Evolutionary conservation across 2,329 filamentous ascomycete genomes (phyloP).

Genomic region (Phialemoniopsis sp.): DNA sequence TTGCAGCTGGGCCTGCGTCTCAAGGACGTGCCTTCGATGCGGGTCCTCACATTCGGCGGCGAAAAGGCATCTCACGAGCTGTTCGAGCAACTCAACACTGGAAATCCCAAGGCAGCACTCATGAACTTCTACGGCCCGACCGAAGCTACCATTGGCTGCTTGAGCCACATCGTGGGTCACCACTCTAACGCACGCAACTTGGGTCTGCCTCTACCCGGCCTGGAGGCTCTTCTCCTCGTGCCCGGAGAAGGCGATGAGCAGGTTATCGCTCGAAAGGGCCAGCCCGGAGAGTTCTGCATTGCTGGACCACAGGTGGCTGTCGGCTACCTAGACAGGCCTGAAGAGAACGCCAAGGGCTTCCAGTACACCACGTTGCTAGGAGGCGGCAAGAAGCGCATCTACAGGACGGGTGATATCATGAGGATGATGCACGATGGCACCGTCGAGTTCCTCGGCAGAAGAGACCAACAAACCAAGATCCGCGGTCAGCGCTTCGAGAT

Average conservation of each 20-base stretch:
- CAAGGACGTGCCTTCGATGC: constrained; percentile 55
- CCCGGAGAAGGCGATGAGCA: constrained; percentile 2
- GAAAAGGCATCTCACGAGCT: constrained; percentile 64
- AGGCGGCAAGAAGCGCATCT: constrained; percentile 4
- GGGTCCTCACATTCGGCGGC: constrained; percentile 63
- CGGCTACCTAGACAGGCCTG: constrained; percentile 31
- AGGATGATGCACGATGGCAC: constrained; percentile 5
- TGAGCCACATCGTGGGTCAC: constrained; percentile 4
- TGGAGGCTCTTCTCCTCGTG: constrained; percentile 10
- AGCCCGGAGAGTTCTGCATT: constrained; percentile 37
- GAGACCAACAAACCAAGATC: constrained; percentile 10
- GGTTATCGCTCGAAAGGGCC: constrained; percentile 11
- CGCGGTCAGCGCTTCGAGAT: constrained; percentile 10
- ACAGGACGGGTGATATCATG: background rate
- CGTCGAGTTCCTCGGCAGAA: constrained; percentile 8
- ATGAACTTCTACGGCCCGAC: constrained; percentile 50
- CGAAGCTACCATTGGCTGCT: constrained; percentile 60
- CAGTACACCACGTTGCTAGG: constrained; percentile 2
- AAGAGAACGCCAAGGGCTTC: constrained; percentile 9
- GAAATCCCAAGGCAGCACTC: constrained; percentile 9
- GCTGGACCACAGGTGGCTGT: constrained; percentile 38
- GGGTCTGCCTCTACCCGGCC: constrained; percentile 10
- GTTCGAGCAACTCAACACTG: constrained; percentile 46
- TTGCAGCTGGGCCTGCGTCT: constrained; percentile 45
- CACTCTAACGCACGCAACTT: constrained; percentile 12